Base-by-base conservation (phyloP, 192 early-diverging fungal species). In the Coemansia sp. region DNA sequence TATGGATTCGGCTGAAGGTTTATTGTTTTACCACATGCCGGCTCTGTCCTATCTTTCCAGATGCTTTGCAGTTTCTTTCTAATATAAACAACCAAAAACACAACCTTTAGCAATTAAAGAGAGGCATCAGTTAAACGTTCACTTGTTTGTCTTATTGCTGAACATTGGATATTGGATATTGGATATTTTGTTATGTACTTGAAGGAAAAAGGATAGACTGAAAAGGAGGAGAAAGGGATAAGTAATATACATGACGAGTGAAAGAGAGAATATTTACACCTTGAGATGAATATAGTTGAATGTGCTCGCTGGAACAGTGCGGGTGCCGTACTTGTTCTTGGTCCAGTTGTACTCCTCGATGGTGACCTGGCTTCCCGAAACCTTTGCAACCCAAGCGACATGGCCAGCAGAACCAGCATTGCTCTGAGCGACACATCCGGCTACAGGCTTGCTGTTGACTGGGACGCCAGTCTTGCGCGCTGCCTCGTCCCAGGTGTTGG, bases 321-420 rank as follows among this genome's bases (percentile, higher is more conserved):
- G 70, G 0, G 70, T 66, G 58, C 35, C 29, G 49, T 74, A 74
- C 35, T 40, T 55, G 45, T 68, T 53, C 53, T 55, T 64, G 3
- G 43, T 35, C n/a, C 40, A 55, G 61, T 77, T 77, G 70, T 77
- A 77, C 71, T 78, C 75, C 39, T 78, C 75, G n/a, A 78, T 43
- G 55, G 64, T 66, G n/a, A 78, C 71, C 20, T 45, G 66, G 62
- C 52, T 65, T 25, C 75, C 75, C 7, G 75, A 82, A 8, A 82
- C 71, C 63, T 73, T 74, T 25, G 77, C 52, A 3, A 79, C 77
- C 67, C 71, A 79, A 7, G 77, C 71, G 9, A 79, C 77, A 35
- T 74, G 71, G 2, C 77, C 77, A 23, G 59, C 58, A 7, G 37
- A 56, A 9, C 71, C 78, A 13, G 63, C 69, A n/a, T 65, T 62